These are phyloP conservation scores for Cystobasidium sp. DNA, from an alignment of 1,284 basidiomycete species.

Conservation along the genomic window DNA sequence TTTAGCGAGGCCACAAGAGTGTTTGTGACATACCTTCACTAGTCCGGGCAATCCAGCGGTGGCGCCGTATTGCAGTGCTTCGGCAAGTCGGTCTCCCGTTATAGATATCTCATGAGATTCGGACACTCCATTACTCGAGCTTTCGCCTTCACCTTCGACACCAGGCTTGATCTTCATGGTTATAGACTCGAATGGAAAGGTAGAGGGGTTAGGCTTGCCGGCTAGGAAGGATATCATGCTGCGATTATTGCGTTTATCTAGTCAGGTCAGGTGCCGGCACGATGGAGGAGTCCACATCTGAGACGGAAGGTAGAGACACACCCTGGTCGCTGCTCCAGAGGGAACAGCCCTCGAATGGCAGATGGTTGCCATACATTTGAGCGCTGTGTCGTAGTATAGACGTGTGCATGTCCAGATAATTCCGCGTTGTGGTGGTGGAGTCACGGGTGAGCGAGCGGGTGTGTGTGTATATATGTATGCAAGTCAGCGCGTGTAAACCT, in stretches of 20 bases:
- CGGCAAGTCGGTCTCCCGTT: slow-evolving; percentile 54
- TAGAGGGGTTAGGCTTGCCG: slow-evolving; percentile 76
- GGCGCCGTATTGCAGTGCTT: slow-evolving; percentile 62
- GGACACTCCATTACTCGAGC: background rate
- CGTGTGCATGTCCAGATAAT: too few relatives aligned
- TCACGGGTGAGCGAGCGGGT: too few relatives aligned
- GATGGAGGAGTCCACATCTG: background rate
- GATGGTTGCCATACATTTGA: slow-evolving; percentile 42
- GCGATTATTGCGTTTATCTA: background rate
- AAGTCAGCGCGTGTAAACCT: background rate
- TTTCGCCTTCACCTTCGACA: slow-evolving; percentile 38
- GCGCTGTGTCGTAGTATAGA: slow-evolving; percentile 3
- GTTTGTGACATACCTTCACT: slow-evolving; percentile 63
- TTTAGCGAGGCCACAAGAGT: background rate
- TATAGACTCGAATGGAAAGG: slow-evolving; percentile 84
- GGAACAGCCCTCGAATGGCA: slow-evolving; percentile 45
- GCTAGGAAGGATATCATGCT: slow-evolving; percentile 55
- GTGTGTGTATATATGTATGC: too few relatives aligned
- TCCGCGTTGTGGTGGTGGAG: too few relatives aligned
- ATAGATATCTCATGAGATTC: slow-evolving; percentile 52
- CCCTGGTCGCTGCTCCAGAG: slow-evolving; percentile 42
- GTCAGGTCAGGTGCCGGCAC: background rate
- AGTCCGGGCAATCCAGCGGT: slow-evolving; percentile 72
- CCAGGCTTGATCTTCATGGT: slow-evolving; percentile 61
- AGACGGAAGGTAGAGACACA: background rate